These are phyloP conservation scores for Epithele typhae DNA, from an alignment of 768 basidiomycete genomes.

Conservation along the genomic window DNA sequence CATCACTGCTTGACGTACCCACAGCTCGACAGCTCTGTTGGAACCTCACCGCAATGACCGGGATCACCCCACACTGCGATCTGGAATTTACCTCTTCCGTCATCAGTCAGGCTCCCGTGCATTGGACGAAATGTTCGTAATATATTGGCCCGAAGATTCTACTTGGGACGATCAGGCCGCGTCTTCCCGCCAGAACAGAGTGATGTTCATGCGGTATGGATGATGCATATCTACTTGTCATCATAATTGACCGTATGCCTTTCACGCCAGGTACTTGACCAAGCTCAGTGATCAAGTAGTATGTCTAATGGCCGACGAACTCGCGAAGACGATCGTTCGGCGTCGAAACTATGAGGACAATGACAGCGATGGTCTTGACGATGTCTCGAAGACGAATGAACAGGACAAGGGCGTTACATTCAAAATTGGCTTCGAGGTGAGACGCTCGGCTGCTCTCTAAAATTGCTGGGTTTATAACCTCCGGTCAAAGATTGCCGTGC, in stretches of 20 bases:
- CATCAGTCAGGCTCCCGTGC: slow-evolving; percentile 13
- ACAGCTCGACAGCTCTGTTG: no score
- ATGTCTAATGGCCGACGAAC: slow-evolving; percentile 45
- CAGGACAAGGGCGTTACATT: slow-evolving; percentile 46
- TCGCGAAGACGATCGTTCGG: slow-evolving; percentile 44
- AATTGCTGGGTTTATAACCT: no score
- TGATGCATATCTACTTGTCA: no score
- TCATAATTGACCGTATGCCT: no score
- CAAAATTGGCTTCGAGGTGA: slow-evolving; percentile 44
- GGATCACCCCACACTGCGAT: slow-evolving; percentile 33
- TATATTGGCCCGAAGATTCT: slow-evolving; percentile 60
- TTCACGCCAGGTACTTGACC: slow-evolving; percentile 45
- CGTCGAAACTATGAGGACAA: slow-evolving; percentile 25
- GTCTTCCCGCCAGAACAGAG: slow-evolving; percentile 44
- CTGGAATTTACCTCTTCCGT: slow-evolving; percentile 46
- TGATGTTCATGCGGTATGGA: slow-evolving; percentile 57
- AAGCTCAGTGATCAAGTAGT: slow-evolving; percentile 55
- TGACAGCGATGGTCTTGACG: slow-evolving; percentile 33
- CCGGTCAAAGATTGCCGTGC: no score
- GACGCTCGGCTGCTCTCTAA: no score
- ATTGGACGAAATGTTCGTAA: slow-evolving; percentile 35
- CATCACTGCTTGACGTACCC: no score
- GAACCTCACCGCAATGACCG: no score
- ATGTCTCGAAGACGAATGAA: slow-evolving; percentile 50
- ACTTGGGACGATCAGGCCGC: slow-evolving; percentile 53